Evolutionary conservation across 139 green algal genomes (phyloP), one percentile per base, ranked within the genome.

Genomic region (Chlorella sp.): DNA sequence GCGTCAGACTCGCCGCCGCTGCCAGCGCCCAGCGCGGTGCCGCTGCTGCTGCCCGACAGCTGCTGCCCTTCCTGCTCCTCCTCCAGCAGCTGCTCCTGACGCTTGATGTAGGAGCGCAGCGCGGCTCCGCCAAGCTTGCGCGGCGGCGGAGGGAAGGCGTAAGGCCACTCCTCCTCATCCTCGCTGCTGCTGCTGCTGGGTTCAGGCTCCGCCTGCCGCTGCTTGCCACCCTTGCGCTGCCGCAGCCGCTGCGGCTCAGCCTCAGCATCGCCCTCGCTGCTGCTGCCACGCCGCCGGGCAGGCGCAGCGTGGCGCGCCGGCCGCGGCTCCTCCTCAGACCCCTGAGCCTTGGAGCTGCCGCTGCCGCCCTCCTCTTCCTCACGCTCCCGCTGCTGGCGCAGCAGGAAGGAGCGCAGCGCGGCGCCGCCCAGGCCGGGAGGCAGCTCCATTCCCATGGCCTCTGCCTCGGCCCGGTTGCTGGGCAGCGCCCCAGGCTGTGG

Each of bases 11-110:
- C 51, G 15, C 69, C 76, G 12, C n/a, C 60, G 60, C 76, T 82
- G 76, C 76, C 71, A 23, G 76, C 38, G 12, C 76, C 76, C 71
- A 82, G 71, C 36, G 76, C 76, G 26, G 76, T 82, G 32, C 76
- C 60, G 36, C 57, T 73, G 76, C 57, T 73, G 60, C 76, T 82
- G 76, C 76, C 76, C 2, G 76, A 82, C 23, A 25, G 60, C 56
- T 82, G 76, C 56, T 23, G 47, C n/a, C 47, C 20, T n/a, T 57
- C 57, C 12, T 56, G 23, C 11, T 36, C 32, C 57, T 68, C 36
- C 34, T 30, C 75, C 3, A 82, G 56, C 75, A 82, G 75, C 62
- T 32, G 60, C 78, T 74, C 39, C 62, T 74, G 78, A 0, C 78
- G 78, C 39, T 73, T 74, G 28, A 74, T 62, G 41, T 83, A 74